Base-by-base conservation (phyloP, 2,329 filamentous ascomycete genomes). In the Lasiodiplodia theobromae region DNA sequence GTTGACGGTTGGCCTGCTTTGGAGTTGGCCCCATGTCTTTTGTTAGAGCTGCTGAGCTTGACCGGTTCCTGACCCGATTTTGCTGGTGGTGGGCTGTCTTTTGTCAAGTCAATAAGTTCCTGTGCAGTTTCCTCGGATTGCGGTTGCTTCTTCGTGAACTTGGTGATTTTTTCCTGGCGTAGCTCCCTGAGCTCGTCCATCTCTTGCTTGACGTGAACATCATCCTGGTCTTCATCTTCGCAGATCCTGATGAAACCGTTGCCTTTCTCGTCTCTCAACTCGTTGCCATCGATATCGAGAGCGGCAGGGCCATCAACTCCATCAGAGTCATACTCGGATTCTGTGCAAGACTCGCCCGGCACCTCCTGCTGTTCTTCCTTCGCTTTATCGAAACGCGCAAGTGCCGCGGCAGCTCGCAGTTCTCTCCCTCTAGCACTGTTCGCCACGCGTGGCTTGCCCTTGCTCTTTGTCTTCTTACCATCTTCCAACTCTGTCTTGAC, bases 391-490 rank as follows among this genome's bases (percentile, higher is more conserved):
- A 95, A 93, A 14, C 92, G 84, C 16, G 91, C 91, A 72, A 95
- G 77, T 1, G 92, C 92, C 2, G 92, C 92, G 6, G 91, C 91
- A 2, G 92, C 92, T 68, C 92, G 83, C 12, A 96, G 81, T 63
- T 95, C 92, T 69, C 92, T 84, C 0, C 92, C 92, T 69, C 92
- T 83, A 58, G 89, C 89, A 75, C 92, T 94, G 11, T 86, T 86
- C 5, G 92, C 92, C 12, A 95, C 91, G 57, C 90, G 86, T 0
- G 92, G 92, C 73, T 91, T 92, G 4, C 60, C 60, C 40, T 64
- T 64, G 11, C 85, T 87, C 31, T 86, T 84, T 1, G 86, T 82
- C 63, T 84, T 82, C 73, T 87, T 87, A 60, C 90, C 89, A 40
- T 86, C 86, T 76, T 94, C 92, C 16, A 94, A 80, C 75, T 88